Evolutionary conservation across 1,284 basidiomycete species (phyloP), one percentile per base, ranked within the genome.

Genomic region (Athelia sp.): DNA sequence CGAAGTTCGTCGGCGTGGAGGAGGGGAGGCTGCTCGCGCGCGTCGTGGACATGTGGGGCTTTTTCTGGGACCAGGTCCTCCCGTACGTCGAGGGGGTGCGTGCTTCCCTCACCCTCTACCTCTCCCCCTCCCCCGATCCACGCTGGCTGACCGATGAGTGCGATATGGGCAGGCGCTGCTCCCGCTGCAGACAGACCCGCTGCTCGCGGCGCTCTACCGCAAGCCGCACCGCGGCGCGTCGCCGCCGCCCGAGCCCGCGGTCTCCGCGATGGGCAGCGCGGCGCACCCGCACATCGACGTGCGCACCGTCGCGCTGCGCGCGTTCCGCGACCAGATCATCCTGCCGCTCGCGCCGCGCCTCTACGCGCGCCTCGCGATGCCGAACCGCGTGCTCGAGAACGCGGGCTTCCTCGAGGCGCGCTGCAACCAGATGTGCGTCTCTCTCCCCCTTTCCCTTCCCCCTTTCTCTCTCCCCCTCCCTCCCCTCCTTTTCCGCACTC

Each of bases 21-120:
- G 90, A 93, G 43, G 80, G 85, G 43, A 79, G 83, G 56, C 75
- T 98, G 3, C 70, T 95, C 15, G 73, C 74, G 1, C 77, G 90
- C 9, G 75, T 96, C 10, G 90, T 93, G 1, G 92, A 96, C 56
- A 76, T 90, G 14, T 98, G 95, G 95, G 81, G 78, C 4, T 95
- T 96, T 72, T 98, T 97, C 71, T 97, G 93, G 85, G 88, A 90
- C 55, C 87, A 92, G 54, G 84, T 98, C 18, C 71, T 98, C 1
- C 93, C 94, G 1, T 95, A 93, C 62, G 73, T 93, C 36, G 90
- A 94, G 74, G 88, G 87, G 47, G 89, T 90, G 59, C 62, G 83
- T 74, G n/a, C 51, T 18, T 40, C 35, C 1, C 23, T 13, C 14
- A 43, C n/a, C n/a, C n/a, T n/a, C n/a, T n/a, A n/a, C n/a, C n/a